Evolutionary conservation across 768 basidiomycete species (phyloP).

Genomic region (Serendipita sp.): DNA sequence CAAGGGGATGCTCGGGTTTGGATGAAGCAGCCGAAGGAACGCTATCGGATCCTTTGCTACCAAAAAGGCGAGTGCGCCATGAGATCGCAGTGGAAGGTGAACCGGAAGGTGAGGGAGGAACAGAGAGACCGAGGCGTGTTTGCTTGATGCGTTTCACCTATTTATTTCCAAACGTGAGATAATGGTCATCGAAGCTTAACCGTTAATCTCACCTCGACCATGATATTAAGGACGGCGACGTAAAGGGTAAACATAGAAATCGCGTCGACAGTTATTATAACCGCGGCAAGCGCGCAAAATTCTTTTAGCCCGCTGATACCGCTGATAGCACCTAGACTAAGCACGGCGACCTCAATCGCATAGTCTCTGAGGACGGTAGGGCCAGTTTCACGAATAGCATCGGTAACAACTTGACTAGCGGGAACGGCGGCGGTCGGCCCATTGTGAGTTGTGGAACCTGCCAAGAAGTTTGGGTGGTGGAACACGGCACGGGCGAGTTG

Average conservation of each 20-base stretch:
- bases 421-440: slow-evolving; percentile 12
- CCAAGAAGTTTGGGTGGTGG: slow-evolving; percentile 50
- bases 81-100: slow-evolving; percentile 34
- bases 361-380: slow-evolving; percentile 83
- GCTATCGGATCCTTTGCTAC: slow-evolving; percentile 12
- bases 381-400: slow-evolving; percentile 65
- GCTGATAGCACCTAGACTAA: slow-evolving; percentile 71
- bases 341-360: slow-evolving; percentile 76
- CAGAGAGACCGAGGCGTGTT: slow-evolving; percentile 16
- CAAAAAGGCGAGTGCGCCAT: slow-evolving; percentile 21
- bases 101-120: slow-evolving; percentile 23
- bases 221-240: slow-evolving; percentile 74
- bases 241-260: slow-evolving; percentile 81
- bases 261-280: slow-evolving; percentile 79
- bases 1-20: slow-evolving; percentile 56
- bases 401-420: slow-evolving; percentile 69
- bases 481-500: slow-evolving; percentile 82
- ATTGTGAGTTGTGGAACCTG: slow-evolving; percentile 9
- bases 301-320: slow-evolving; percentile 81
- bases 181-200: neutral
- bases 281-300: slow-evolving; percentile 85
- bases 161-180: neutral
- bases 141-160: slow-evolving; percentile 30
- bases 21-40: slow-evolving; percentile 6
- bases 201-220: slow-evolving; percentile 61